These are phyloP conservation scores for Eimeria maxima DNA, from an alignment of 169 alveolate species.

Conservation along the genomic window DNA sequence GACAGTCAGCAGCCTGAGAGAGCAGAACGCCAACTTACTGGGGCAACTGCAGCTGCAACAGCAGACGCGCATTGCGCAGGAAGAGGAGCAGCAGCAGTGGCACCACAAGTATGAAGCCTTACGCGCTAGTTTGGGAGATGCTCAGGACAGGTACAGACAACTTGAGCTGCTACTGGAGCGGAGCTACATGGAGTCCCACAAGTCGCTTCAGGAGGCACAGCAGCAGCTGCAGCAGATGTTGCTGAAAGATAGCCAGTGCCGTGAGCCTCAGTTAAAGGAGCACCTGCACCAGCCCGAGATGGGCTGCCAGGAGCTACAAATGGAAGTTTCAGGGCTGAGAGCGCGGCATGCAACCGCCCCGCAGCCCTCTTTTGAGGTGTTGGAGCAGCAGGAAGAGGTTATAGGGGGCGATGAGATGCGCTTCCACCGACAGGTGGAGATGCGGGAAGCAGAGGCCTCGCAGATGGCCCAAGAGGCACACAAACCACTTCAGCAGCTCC, in stretches of 20 bases:
- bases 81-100: background rate
- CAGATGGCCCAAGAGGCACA: background rate
- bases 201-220: constrained; percentile 55
- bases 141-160: constrained; percentile 27
- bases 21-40: constrained; percentile 18
- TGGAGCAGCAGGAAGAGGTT: constrained; percentile 12
- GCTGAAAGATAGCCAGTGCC: background rate
- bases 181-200: constrained; percentile 11
- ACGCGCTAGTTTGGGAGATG: constrained; percentile 7
- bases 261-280: background rate
- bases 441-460: constrained; percentile 17
- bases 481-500: constrained; percentile 40
- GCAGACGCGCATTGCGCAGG: background rate
- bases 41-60: background rate
- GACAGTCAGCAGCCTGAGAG: constrained; percentile 10
- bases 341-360: constrained; percentile 22
- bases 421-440: background rate
- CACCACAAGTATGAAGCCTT: constrained; percentile 27
- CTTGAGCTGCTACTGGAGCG: background rate
- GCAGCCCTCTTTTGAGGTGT: background rate
- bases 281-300: constrained; percentile 10
- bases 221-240: constrained; percentile 49
- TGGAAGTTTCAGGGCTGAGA: background rate
- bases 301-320: constrained; percentile 1
- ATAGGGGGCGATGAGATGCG: background rate